Evolutionary conservation across 371 early-diverging fungal species (phyloP).

Genomic region (Mucor ambiguus): DNA sequence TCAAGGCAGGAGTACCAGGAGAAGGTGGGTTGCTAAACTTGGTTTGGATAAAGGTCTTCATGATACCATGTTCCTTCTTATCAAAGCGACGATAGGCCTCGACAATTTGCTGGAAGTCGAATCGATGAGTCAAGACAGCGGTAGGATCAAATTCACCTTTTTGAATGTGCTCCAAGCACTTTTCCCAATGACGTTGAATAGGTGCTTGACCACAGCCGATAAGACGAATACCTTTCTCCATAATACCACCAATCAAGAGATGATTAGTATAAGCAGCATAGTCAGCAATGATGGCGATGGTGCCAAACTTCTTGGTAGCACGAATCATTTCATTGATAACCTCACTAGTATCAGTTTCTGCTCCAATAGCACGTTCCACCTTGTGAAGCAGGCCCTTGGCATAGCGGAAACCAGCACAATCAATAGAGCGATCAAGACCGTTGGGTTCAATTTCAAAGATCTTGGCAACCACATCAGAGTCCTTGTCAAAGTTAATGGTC

Average conservation of each 20-base stretch:
- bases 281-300: constrained; percentile 53
- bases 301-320: constrained; percentile 53
- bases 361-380: constrained; percentile 40
- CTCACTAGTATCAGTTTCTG: constrained; percentile 66
- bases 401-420: constrained; percentile 42
- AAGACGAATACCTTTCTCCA: constrained; percentile 62
- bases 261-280: constrained; percentile 41
- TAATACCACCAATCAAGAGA: constrained; percentile 61
- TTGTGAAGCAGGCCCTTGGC: constrained; percentile 16
- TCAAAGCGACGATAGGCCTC: constrained; percentile 59
- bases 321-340: constrained; percentile 56
- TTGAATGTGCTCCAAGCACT: constrained; percentile 43
- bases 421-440: constrained; percentile 59
- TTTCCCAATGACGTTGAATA: constrained; percentile 56
- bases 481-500: constrained; percentile 46
- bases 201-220: constrained; percentile 62
- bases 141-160: constrained; percentile 55
- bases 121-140: constrained; percentile 58
- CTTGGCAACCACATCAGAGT: constrained; percentile 42
- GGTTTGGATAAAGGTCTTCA: constrained; percentile 53
- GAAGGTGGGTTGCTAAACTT: constrained; percentile 25
- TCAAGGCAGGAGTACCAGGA: constrained; percentile 15
- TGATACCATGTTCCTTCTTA: constrained; percentile 51
- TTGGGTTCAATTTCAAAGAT: constrained; percentile 43
- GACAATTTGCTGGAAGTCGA: constrained; percentile 45